A percentile compares a stretch with the other conserved stretches of the same genome.
phyloP scores from a whole-genome alignment of 2,329 filamentous ascomycete genomes.

The Penicillium sp. region DNA sequence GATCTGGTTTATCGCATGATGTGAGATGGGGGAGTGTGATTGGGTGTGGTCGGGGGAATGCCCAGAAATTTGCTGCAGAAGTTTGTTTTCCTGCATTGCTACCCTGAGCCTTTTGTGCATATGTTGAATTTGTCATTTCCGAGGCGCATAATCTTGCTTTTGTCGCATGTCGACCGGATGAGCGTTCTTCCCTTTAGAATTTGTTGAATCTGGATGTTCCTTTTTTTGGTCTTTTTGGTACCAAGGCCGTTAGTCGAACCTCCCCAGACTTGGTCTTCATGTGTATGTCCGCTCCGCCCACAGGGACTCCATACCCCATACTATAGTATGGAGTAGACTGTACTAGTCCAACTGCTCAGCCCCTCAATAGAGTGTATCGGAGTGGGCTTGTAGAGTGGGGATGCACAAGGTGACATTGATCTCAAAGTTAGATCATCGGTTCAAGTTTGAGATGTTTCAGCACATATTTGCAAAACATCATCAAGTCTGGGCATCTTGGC shows the following conservation, averaged over 20 bases:
- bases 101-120: slow-evolving; percentile 5
- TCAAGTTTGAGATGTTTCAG: neutral
- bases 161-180: slow-evolving; percentile 6
- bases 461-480: neutral
- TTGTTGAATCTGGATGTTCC: too few species aligned
- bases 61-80: slow-evolving; percentile 4
- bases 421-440: neutral
- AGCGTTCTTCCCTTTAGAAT: neutral
- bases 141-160: slow-evolving; percentile 13
- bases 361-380: neutral
- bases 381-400: neutral
- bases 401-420: neutral
- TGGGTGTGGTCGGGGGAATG: neutral
- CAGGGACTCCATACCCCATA: neutral
- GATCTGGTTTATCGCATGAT: slow-evolving; percentile 47
- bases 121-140: slow-evolving; percentile 15
- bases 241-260: too few species aligned
- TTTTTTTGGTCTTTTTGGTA: too few species aligned
- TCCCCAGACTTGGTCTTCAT: too few species aligned
- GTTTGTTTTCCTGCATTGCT: slow-evolving; percentile 15
- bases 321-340: neutral
- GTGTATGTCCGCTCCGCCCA: too few species aligned
- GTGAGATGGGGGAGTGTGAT: slow-evolving; percentile 22
- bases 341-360: too few species aligned
- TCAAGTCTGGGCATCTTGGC: slow-evolving; percentile 14